Evolutionary conservation across 1,139 yeast species (phyloP), one percentile per base, ranked within the genome.

Genomic region (Meyerozyma elateridarum): DNA sequence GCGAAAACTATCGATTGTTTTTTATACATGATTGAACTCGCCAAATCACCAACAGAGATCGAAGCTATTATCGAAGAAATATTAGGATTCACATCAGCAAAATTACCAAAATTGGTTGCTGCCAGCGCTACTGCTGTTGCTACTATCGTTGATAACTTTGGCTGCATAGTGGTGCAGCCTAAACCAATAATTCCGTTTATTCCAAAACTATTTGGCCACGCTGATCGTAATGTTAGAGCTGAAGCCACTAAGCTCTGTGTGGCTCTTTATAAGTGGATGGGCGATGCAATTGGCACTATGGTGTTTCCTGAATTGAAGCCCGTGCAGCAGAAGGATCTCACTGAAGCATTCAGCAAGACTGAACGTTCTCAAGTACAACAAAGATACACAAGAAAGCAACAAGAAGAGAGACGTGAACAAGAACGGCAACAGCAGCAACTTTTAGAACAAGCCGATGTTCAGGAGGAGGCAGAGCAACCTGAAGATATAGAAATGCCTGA

Each of bases 301-400:
- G 59, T 88, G 25, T 73, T 88, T 37, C 75, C 82, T 2, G 79
- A 78, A 20, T 66, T 91, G 53, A 91, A 91, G 52, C 95, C 96
- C 0, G 87, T 88, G 9, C 97, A 91, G 54, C 93, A 87, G 55
- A 85, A 82, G 45, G 98, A 91, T 48, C 67, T 93, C 37, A 70
- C 78, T 4, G 74, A 76, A 25, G 79, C 72, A 13, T 87, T 91
- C 54, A 82, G 72, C 21, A 60, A 61, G 33, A 65, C 52, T 33
- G 52, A 53, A 26, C 66, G 59, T 5, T 44, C 54, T 3, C 78
- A 80, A 1, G 65, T 60, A 7, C 91, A 82, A 42, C 62, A 64
- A 32, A 63, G 94, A 39, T 57, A 68, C 8, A 67, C 88, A 11
- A 65, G 71, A 36, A 54, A 70, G 1, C 85, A 82, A 45, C 55